phyloP scores from a whole-genome alignment of 2,329 filamentous ascomycete species.

The Didymella glomerata region DNA sequence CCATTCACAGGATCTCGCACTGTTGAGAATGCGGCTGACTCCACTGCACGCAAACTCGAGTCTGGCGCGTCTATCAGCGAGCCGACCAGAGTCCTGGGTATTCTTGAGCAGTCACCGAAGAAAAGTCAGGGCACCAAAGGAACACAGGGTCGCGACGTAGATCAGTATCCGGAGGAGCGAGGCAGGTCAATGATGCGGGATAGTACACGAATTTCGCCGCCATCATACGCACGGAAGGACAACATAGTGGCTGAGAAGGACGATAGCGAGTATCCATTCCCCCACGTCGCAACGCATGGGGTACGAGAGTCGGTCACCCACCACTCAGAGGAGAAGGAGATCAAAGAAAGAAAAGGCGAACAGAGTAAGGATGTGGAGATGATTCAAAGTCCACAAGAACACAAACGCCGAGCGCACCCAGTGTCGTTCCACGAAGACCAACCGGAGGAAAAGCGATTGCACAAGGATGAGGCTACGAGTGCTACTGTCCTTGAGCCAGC shows the following conservation, averaged over 20 bases:
- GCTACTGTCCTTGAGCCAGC: conserved; percentile 34
- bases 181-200: conserved; percentile 13
- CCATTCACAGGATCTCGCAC: conserved; percentile 42
- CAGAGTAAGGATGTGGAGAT: conserved; percentile 38
- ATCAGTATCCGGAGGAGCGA: conserved; percentile 2
- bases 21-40: conserved; percentile 44
- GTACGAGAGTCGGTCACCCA: neutral
- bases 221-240: neutral
- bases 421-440: conserved; percentile 43
- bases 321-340: conserved; percentile 49
- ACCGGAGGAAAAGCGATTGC: conserved; percentile 47
- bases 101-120: conserved; percentile 8
- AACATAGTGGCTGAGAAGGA: conserved; percentile 9
- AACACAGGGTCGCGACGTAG: neutral
- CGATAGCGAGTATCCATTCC: conserved; percentile 42
- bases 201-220: neutral
- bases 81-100: neutral
- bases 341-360: conserved; percentile 50
- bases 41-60: conserved; percentile 29
- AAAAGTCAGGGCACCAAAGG: neutral
- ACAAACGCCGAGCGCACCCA: conserved; percentile 49
- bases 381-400: conserved; percentile 18
- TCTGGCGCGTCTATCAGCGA: conserved; percentile 2
- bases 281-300: conserved; percentile 22
- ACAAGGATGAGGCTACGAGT: conserved; percentile 31